Evolutionary conservation across 352 stramenopile genomes (phyloP).

Genomic region (Phytophthora megakarya): DNA sequence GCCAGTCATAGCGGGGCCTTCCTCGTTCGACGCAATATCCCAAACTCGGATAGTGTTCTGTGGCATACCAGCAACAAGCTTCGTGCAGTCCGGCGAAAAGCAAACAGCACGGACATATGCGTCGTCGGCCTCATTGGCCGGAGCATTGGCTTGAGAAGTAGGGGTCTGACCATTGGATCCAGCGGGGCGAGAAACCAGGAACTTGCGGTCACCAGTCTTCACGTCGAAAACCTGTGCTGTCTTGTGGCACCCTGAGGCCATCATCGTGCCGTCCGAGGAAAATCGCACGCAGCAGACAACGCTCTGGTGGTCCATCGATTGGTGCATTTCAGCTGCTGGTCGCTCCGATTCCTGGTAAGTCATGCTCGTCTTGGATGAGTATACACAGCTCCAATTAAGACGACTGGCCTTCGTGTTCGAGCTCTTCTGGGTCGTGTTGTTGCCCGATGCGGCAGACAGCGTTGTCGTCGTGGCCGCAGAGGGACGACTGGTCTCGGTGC

Average conservation of each 20-base stretch:
- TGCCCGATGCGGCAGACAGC: constrained; percentile 42
- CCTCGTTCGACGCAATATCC: constrained; percentile 88
- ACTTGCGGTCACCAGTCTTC: constrained; percentile 83
- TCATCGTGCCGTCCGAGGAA: constrained; percentile 83
- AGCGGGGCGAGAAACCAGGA: constrained; percentile 73
- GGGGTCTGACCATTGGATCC: constrained; percentile 46
- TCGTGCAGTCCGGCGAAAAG: constrained; percentile 85
- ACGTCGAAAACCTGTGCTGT: constrained; percentile 88
- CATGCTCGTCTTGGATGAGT: constrained; percentile 72
- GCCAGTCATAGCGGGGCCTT: constrained; percentile 79
- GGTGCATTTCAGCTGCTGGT: constrained; percentile 82
- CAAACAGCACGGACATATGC: constrained; percentile 85
- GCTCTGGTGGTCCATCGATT: constrained; percentile 90
- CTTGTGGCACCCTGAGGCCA: constrained; percentile 88
- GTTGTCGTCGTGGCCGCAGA: constrained; percentile 23
- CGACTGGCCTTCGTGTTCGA: constrained; percentile 82
- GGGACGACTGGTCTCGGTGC: constrained; percentile 30
- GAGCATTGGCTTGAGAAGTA: constrained; percentile 47
- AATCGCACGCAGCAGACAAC: constrained; percentile 89
- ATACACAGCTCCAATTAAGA: constrained; percentile 87
- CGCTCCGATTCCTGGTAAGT: constrained; percentile 80
- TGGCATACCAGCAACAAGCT: constrained; percentile 87
- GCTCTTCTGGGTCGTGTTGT: constrained; percentile 72
- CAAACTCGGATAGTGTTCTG: constrained; percentile 89
- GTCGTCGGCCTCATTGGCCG: constrained; percentile 74